Conservation (phyloP, 352 stramenopile species). For the Pythium periplocum region DNA sequence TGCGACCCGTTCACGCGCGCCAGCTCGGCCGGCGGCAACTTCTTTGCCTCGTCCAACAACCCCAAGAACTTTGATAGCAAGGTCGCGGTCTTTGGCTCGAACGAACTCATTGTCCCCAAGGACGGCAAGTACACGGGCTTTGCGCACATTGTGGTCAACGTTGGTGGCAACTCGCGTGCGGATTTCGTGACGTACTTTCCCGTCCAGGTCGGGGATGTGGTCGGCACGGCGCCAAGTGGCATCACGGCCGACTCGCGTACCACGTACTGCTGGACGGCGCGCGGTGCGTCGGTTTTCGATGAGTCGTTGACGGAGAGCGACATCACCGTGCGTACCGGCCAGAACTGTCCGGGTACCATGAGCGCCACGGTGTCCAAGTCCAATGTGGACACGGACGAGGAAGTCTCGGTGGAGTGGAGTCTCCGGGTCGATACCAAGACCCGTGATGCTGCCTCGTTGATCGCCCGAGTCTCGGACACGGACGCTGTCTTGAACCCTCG, state of each 20-base stretch:
- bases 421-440: slow-evolving; percentile 52
- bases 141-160: slow-evolving; percentile 60
- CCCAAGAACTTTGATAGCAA: slow-evolving; percentile 54
- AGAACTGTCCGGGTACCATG: slow-evolving; percentile 66
- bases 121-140: slow-evolving; percentile 79
- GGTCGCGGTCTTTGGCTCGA: slow-evolving; percentile 50
- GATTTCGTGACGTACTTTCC: slow-evolving; percentile 81
- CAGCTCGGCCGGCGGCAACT: slow-evolving; percentile 23
- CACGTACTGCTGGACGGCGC: slow-evolving; percentile 68
- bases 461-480: slow-evolving; percentile 59
- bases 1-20: slow-evolving; percentile 60
- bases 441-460: slow-evolving; percentile 42
- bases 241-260: slow-evolving; percentile 59
- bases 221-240: slow-evolving; percentile 32
- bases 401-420: slow-evolving; percentile 52
- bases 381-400: slow-evolving; percentile 39
- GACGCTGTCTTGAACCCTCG: slow-evolving; percentile 47
- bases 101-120: slow-evolving; percentile 66
- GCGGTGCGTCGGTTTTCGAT: slow-evolving; percentile 58
- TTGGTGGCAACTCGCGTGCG: slow-evolving; percentile 53
- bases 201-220: slow-evolving; percentile 60
- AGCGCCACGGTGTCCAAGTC: slow-evolving; percentile 49
- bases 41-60: slow-evolving; percentile 65
- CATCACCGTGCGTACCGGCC: slow-evolving; percentile 55
- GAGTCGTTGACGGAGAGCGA: slow-evolving; percentile 31